Evolutionary conservation across 345 rosid genomes (phyloP).

Genomic region (Pseudoturritis turrita): DNA sequence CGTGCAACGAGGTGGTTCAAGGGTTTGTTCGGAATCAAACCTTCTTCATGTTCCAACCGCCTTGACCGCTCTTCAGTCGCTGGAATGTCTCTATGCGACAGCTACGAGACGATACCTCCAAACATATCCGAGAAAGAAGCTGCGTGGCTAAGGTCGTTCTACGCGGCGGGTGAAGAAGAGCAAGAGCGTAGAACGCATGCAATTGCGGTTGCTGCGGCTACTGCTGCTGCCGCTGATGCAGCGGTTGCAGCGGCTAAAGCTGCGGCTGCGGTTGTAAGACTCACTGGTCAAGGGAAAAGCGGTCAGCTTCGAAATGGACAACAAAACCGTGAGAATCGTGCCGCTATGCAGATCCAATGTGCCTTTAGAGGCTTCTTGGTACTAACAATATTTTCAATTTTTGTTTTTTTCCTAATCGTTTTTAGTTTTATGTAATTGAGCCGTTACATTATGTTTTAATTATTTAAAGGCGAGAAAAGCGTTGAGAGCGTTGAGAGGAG

Average conservation of each 20-base stretch:
- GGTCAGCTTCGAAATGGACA: constrained; percentile 34
- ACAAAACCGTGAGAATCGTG: constrained; percentile 33
- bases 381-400: not conserved
- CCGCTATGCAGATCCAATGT: constrained; percentile 65
- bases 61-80: constrained; percentile 8
- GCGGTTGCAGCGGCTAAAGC: constrained; percentile 66
- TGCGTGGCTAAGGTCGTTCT: constrained; percentile 52
- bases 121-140: constrained; percentile 45
- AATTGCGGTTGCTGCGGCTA: constrained; percentile 64
- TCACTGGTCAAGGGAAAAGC: constrained; percentile 46
- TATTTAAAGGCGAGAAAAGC: constrained; percentile 74
- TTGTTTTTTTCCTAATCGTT: not conserved
- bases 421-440: not conserved
- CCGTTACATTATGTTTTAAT: not conserved
- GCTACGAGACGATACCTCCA: constrained; percentile 42
- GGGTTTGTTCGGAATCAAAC: constrained; percentile 65
- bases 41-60: constrained; percentile 29
- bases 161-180: constrained; percentile 39
- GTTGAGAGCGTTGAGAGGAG: constrained; percentile 57
- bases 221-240: constrained; percentile 69
- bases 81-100: constrained; percentile 25
- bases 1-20: constrained; percentile 73
- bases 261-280: constrained; percentile 51
- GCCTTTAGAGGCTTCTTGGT: constrained; percentile 73
- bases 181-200: constrained; percentile 60